Base-by-base conservation (phyloP, 2,329 filamentous ascomycete species). In the Hymenoscyphus linearis region DNA sequence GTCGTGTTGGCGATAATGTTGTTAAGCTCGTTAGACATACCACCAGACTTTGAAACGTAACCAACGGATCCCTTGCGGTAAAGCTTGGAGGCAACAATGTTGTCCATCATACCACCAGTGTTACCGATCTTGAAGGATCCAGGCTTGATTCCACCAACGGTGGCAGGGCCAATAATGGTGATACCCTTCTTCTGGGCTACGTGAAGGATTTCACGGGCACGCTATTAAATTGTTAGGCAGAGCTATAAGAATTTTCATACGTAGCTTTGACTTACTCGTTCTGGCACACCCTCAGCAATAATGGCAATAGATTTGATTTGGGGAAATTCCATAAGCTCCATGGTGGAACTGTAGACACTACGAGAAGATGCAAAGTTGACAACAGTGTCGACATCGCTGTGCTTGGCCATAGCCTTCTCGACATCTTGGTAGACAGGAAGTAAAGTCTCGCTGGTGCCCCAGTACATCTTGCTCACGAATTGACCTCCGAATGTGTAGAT, bases 401-500 rank as follows among this genome's bases (percentile, higher is more conserved):
- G 95, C 88, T 99, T 99, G 78, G 86, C 85, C 75, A 97, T 87
- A 71, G 95, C 95, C 84, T 97, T 96, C 71, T 86, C 82, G 56
- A 93, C 89, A 74, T 91, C 85, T 82, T 99, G 93, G 86, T 99
- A 99, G 76, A 99, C 95, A 66, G 95, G 95, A 71, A 99, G 86
- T 68, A 99, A 88, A 66, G 95, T 99, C 85, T 99, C 95, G 82
- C 92, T 97, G 75, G 95, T 99, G 75, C 95, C 95, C 95, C 95
- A 99, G 90, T 99, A 99, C 95, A 99, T 98, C 88, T 99, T 99
- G 88, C 92, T 97, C 76, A 99, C 95, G 87, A 99, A 99, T 81
- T 99, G 95, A 70, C 95, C 95, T 77, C 95, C 95, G 75, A 99
- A 99, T 72, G 95, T 97, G 85, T 99, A 99, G 85, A 99, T 98